Evolutionary conservation across 345 rosid genomes (phyloP).

Genomic region (Arabidopsis arenosa): DNA sequence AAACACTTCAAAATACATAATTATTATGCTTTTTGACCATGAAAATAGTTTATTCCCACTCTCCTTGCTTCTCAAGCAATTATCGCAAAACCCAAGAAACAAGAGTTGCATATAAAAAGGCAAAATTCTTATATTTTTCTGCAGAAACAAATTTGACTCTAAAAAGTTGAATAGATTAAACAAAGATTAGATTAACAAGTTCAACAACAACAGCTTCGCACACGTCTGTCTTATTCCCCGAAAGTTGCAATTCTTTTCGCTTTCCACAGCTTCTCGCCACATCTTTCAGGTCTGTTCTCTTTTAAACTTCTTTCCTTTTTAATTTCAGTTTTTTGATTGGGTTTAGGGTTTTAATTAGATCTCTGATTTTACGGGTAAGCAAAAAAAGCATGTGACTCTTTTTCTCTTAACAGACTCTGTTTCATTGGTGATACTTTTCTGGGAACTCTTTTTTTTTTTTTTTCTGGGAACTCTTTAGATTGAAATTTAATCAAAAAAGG

Average conservation of each 20-base stretch:
- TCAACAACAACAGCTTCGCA: conserved; percentile 28
- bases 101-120: conserved; percentile 29
- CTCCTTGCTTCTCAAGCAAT: conserved; percentile 48
- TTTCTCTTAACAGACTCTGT: conserved; percentile 29
- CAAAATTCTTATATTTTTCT: conserved; percentile 1
- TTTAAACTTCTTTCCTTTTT: conserved; percentile 9
- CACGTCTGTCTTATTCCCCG: conserved; percentile 42
- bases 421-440: conserved; percentile 21
- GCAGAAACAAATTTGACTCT: conserved; percentile 22
- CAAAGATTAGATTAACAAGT: conserved; percentile 13
- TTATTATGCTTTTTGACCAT: conserved; percentile 39
- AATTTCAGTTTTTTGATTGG: conserved; percentile 9
- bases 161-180: conserved; percentile 1
- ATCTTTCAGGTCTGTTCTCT: conserved; percentile 37
- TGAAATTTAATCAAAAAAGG: not conserved
- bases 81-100: conserved; percentile 12
- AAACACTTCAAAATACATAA: conserved; percentile 9
- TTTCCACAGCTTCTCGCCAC: conserved; percentile 30
- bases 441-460: too few relatives aligned
- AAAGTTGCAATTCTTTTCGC: conserved; percentile 21
- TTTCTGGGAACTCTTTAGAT: conserved; percentile 11
- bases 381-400: conserved; percentile 23
- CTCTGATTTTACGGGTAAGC: conserved; percentile 17
- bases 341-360: conserved; percentile 8
- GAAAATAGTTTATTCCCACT: conserved; percentile 37